Evolutionary conservation across 2,329 filamentous ascomycete species (phyloP).

Genomic region (Zalaria obscura): DNA sequence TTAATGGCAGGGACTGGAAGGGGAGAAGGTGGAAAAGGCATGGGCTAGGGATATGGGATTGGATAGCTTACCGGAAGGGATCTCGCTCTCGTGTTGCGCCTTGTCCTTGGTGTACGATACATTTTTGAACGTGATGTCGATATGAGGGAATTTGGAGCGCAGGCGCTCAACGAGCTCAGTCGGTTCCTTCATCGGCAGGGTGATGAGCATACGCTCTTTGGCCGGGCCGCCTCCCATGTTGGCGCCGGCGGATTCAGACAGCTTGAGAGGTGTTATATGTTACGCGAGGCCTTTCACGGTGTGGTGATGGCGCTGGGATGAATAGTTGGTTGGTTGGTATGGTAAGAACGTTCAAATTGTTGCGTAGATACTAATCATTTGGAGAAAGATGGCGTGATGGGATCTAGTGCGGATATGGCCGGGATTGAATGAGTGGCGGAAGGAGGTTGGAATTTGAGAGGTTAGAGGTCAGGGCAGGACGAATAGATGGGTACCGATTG

Average conservation of each 20-base stretch:
- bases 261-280: no score
- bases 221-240: conserved; percentile 22
- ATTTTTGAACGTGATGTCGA: conserved; percentile 29
- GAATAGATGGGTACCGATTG: no score
- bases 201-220: conserved; percentile 17
- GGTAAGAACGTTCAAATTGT: no score
- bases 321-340: no score
- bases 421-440: no score
- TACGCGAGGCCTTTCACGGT: no score
- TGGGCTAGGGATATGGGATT: background rate
- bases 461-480: no score
- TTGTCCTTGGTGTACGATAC: conserved; percentile 12
- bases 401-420: no score
- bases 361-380: no score
- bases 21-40: background rate
- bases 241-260: background rate
- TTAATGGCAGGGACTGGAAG: conserved; percentile 4
- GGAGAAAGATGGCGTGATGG: no score
- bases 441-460: no score
- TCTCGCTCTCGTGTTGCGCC: conserved; percentile 1
- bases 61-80: conserved; percentile 3
- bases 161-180: conserved; percentile 22
- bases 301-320: no score
- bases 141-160: conserved; percentile 27
- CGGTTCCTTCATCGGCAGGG: conserved; percentile 22